A percentile compares a stretch with the other conserved stretches of the same genome.
These are phyloP conservation scores for Penicillium maclennaniae DNA, from an alignment of 495 filamentous ascomycete species.

Conservation along the genomic window DNA sequence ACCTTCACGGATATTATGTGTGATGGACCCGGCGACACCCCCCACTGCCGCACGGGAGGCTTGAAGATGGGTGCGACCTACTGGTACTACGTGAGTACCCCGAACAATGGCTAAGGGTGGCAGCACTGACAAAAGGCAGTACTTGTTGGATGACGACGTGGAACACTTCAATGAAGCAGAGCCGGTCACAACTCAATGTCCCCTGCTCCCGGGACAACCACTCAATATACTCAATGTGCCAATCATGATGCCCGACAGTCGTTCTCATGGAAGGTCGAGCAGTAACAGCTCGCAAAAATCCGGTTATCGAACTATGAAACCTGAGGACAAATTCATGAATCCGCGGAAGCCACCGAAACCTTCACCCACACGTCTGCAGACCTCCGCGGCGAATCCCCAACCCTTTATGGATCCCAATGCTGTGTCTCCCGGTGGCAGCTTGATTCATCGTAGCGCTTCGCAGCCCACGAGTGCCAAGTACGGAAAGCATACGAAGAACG, in stretches of 20 bases:
- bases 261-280: constrained; percentile 33
- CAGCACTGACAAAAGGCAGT: constrained; percentile 47
- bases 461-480: constrained; percentile 35
- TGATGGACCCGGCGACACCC: constrained; percentile 61
- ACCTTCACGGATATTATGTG: constrained; percentile 78
- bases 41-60: constrained; percentile 64
- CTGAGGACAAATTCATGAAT: constrained; percentile 67
- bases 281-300: constrained; percentile 37
- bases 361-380: constrained; percentile 47
- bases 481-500: constrained; percentile 23
- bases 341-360: constrained; percentile 60
- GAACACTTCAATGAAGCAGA: constrained; percentile 68
- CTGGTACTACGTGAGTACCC: constrained; percentile 79
- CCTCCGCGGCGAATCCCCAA: constrained; percentile 50
- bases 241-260: constrained; percentile 53
- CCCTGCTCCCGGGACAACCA: constrained; percentile 78
- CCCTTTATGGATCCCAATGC: constrained; percentile 26
- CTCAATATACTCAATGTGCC: constrained; percentile 82
- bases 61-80: constrained; percentile 91
- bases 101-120: neutral
- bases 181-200: constrained; percentile 73
- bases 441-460: constrained; percentile 31
- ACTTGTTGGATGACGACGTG: constrained; percentile 68
- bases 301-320: constrained; percentile 70
- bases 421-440: constrained; percentile 23